These are phyloP conservation scores for Lentinus brumalis DNA, from an alignment of 768 basidiomycete genomes.

Conservation along the genomic window DNA sequence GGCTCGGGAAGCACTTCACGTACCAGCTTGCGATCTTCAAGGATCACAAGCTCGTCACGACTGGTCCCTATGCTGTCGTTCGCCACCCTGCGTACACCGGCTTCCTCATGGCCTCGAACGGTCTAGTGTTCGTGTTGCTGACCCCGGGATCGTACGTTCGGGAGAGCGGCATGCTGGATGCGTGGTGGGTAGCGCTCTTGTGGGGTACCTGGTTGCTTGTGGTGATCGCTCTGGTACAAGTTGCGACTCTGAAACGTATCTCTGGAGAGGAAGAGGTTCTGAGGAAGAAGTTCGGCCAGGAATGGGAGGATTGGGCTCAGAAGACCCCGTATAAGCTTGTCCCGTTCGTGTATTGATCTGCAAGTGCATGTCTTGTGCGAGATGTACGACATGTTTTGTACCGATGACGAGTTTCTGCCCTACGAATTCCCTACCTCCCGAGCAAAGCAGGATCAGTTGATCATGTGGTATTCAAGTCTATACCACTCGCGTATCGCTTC, in stretches of 20 bases:
- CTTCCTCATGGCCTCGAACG: background rate
- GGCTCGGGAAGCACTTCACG: constrained; percentile 19
- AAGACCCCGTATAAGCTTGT: constrained; percentile 4
- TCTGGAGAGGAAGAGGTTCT: constrained; percentile 8
- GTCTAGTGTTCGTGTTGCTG: background rate
- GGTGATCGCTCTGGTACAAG: background rate
- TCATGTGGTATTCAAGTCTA: too few relatives aligned
- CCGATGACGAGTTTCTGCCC: too few relatives aligned
- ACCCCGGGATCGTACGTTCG: background rate
- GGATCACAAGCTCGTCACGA: constrained; percentile 16
- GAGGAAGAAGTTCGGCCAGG: constrained; percentile 4
- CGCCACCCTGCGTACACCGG: constrained; percentile 25
- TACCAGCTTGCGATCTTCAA: constrained; percentile 14
- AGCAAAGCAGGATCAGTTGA: too few relatives aligned
- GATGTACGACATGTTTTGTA: too few relatives aligned
- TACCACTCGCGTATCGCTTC: too few relatives aligned
- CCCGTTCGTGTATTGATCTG: constrained; percentile 3
- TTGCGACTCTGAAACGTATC: background rate
- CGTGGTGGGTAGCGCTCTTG: background rate
- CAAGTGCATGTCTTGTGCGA: too few relatives aligned
- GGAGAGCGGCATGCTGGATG: constrained; percentile 5
- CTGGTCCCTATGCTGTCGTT: constrained; percentile 18
- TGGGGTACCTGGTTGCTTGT: background rate
- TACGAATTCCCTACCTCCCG: too few relatives aligned
- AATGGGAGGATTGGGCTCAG: background rate